Evolutionary conservation across 306 rosid genomes (phyloP).

Genomic region (Albizia julibrissin): DNA sequence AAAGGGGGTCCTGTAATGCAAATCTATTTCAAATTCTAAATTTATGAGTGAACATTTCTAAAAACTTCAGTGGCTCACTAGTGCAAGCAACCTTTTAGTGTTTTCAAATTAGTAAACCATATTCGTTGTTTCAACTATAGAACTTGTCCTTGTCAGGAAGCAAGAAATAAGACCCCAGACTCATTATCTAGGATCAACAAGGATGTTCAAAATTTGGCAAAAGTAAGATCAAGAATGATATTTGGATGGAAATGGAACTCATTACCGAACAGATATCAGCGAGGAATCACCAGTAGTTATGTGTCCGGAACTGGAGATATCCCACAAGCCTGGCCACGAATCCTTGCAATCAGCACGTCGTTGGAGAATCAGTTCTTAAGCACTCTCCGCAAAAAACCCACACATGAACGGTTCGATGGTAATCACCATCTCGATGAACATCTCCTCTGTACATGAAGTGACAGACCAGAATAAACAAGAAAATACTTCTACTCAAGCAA

Average conservation of each 20-base stretch:
- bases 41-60: too few relatives aligned
- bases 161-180: not conserved
- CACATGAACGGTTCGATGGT: slow-evolving; percentile 89
- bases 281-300: slow-evolving; percentile 83
- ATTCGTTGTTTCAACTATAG: not conserved
- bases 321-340: slow-evolving; percentile 90
- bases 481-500: not conserved
- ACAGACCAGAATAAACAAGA: not conserved
- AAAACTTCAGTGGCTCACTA: not conserved
- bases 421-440: slow-evolving; percentile 93
- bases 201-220: not conserved
- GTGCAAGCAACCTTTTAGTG: not conserved
- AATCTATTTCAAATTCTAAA: not conserved
- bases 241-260: slow-evolving; percentile 7
- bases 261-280: slow-evolving; percentile 72
- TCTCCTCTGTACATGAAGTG: slow-evolving; percentile 45
- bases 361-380: slow-evolving; percentile 78
- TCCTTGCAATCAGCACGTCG: slow-evolving; percentile 83
- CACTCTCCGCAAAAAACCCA: slow-evolving; percentile 86
- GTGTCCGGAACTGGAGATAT: slow-evolving; percentile 94
- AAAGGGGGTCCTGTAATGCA: not conserved
- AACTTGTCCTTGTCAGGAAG: not conserved
- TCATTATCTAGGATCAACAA: not conserved
- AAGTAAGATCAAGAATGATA: not conserved
- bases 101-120: not conserved